phyloP scores from a whole-genome alignment of 139 green algal species.

The Closterium sp. region DNA sequence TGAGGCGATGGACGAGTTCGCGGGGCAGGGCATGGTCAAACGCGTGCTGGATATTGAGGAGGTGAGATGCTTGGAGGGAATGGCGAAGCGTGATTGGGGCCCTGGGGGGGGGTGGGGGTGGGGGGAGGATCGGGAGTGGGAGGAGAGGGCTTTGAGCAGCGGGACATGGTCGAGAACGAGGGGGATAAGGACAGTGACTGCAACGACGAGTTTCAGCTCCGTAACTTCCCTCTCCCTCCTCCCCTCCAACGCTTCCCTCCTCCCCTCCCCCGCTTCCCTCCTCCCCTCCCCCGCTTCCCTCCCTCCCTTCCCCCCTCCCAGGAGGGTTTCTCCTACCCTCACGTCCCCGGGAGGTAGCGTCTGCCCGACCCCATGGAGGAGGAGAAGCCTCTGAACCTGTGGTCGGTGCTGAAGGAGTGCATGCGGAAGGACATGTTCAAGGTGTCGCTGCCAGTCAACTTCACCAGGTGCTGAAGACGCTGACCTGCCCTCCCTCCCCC shows the following conservation, averaged over 20 bases:
- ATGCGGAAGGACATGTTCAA: constrained; percentile 55
- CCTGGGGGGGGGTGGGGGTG: no score
- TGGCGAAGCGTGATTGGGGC: no score
- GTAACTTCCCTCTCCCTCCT: no score
- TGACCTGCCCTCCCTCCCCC: constrained; percentile 72
- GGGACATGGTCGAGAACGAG: neutral
- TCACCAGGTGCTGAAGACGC: no score
- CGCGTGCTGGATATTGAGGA: neutral
- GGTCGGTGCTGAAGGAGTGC: constrained; percentile 67
- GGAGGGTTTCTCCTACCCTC: no score
- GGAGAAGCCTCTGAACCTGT: no score
- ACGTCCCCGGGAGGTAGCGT: no score
- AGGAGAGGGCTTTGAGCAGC: neutral
- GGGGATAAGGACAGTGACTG: neutral
- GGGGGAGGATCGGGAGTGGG: no score
- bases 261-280: neutral
- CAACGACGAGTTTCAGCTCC: neutral
- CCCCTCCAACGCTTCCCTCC: neutral
- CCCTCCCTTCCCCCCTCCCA: neutral
- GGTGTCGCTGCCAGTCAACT: constrained; percentile 89
- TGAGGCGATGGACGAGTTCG: neutral
- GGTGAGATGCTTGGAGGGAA: neutral
- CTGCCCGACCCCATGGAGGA: no score
- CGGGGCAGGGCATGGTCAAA: neutral
- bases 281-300: no score